phyloP scores from a whole-genome alignment of 768 basidiomycete species.

The Podaxis rugospora region DNA sequence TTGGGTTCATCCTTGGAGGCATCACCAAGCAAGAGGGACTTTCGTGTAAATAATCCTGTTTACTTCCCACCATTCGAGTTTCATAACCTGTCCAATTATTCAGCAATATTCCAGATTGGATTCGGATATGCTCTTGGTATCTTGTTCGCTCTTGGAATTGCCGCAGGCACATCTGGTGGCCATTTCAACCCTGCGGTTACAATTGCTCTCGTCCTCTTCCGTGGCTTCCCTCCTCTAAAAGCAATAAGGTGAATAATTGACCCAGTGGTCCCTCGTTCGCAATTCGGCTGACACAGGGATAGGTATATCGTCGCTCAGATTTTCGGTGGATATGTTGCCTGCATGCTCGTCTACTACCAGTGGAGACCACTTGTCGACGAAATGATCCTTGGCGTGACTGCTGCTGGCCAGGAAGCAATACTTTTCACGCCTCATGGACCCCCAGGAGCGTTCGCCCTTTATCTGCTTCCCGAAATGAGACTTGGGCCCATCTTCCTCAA shows the following conservation, averaged over 20 bases:
- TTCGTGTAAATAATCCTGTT: slow-evolving; percentile 38
- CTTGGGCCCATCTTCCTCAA: slow-evolving; percentile 46
- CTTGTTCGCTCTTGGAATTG: slow-evolving; percentile 51
- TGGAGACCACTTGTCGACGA: slow-evolving; percentile 47
- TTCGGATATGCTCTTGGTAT: slow-evolving; percentile 57
- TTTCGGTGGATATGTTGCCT: slow-evolving; percentile 61
- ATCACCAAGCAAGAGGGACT: slow-evolving; percentile 34
- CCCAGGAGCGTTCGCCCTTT: slow-evolving; percentile 52
- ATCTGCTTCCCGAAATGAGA: slow-evolving; percentile 39
- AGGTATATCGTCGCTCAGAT: slow-evolving; percentile 69
- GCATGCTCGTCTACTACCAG: slow-evolving; percentile 55
- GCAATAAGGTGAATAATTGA: slow-evolving; percentile 38
- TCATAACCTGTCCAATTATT: slow-evolving; percentile 1
- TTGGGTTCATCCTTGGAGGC: slow-evolving; percentile 44
- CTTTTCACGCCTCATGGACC: slow-evolving; percentile 37
- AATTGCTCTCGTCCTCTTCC: slow-evolving; percentile 46
- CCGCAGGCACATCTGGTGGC: slow-evolving; percentile 50
- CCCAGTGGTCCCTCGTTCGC: background rate
- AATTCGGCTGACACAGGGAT: background rate
- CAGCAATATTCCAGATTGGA: slow-evolving; percentile 55
- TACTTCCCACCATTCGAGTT: background rate
- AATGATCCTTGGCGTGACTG: slow-evolving; percentile 26
- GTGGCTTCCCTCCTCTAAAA: slow-evolving; percentile 48
- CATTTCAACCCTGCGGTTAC: slow-evolving; percentile 68
- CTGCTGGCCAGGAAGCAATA: slow-evolving; percentile 20